These are phyloP conservation scores for Elaeis guineensis DNA, from an alignment of 176 grass and related monocot genomes.

Conservation along the genomic window DNA sequence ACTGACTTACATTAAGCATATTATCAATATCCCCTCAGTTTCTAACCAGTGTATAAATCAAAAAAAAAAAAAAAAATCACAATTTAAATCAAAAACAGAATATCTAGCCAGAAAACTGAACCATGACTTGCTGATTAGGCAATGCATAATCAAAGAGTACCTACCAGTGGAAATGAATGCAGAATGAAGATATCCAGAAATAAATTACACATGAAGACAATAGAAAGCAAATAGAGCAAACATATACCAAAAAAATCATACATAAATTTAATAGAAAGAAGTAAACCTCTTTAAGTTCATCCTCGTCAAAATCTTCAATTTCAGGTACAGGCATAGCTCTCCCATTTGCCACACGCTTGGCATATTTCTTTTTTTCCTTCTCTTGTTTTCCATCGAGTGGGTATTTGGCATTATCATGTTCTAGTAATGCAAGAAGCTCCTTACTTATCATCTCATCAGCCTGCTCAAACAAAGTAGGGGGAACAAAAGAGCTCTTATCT, in stretches of 20 bases:
- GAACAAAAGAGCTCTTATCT: conserved; percentile 69
- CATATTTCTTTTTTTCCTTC: conserved; percentile 64
- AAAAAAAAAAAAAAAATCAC: conserved; percentile 36
- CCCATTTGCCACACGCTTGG: conserved; percentile 32
- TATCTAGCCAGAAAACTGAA: too few relatives aligned
- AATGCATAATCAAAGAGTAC: conserved; percentile 24
- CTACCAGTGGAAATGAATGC: too few relatives aligned
- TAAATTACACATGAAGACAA: too few relatives aligned
- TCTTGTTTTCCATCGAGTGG: conserved; percentile 57
- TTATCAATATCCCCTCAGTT: too few relatives aligned
- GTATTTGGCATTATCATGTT: conserved; percentile 90
- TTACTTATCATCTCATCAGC: conserved; percentile 70
- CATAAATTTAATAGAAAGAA: too few relatives aligned
- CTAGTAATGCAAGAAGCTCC: conserved; percentile 64
- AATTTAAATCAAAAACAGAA: too few relatives aligned
- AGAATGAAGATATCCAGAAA: too few relatives aligned
- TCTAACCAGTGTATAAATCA: too few relatives aligned
- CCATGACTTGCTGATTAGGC: too few relatives aligned
- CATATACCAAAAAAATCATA: conserved; percentile 14
- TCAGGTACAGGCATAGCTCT: conserved; percentile 38
- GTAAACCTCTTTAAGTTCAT: conserved; percentile 58
- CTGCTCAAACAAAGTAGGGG: conserved; percentile 78
- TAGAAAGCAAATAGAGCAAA: too few relatives aligned
- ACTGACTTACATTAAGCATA: too few relatives aligned
- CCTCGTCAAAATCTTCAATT: conserved; percentile 74